A percentile compares a stretch with the other conserved stretches of the same genome.
Conservation (phyloP, 345 rosid genomes). For the Alliaria petiolata region DNA sequence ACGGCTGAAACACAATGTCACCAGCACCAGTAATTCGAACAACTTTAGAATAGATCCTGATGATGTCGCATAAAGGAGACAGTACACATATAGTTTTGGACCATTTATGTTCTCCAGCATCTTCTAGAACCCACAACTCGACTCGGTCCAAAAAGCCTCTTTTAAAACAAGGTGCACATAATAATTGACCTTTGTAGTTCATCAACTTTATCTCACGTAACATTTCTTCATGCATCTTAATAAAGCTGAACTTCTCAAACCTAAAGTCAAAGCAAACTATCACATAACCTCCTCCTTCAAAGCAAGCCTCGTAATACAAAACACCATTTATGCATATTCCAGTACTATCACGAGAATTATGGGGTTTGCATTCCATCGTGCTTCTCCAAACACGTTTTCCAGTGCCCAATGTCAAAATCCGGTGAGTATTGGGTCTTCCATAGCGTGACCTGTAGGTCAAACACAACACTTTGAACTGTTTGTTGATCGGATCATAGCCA, state of each 20-base stretch:
- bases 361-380: background rate
- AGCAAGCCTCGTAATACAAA: background rate
- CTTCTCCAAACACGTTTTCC: background rate
- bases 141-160: too few species aligned
- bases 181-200: too few species aligned
- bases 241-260: too few species aligned
- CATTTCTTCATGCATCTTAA: too few species aligned
- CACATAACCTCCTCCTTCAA: background rate
- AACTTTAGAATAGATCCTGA: background rate
- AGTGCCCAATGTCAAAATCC: background rate
- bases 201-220: too few species aligned
- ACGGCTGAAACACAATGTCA: background rate
- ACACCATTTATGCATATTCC: background rate
- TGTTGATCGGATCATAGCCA: background rate
- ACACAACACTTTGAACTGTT: background rate
- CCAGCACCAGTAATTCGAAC: background rate
- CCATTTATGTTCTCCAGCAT: background rate
- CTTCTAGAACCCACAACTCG: background rate
- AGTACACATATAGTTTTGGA: background rate
- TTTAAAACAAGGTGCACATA: too few species aligned
- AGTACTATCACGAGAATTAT: rapidly evolving
- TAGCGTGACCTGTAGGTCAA: background rate
- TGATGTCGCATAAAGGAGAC: background rate
- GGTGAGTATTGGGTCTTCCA: background rate
- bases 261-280: too few species aligned